These are phyloP conservation scores for Aspergillus bridgeri DNA, from an alignment of 495 filamentous ascomycete species.

Conservation along the genomic window DNA sequence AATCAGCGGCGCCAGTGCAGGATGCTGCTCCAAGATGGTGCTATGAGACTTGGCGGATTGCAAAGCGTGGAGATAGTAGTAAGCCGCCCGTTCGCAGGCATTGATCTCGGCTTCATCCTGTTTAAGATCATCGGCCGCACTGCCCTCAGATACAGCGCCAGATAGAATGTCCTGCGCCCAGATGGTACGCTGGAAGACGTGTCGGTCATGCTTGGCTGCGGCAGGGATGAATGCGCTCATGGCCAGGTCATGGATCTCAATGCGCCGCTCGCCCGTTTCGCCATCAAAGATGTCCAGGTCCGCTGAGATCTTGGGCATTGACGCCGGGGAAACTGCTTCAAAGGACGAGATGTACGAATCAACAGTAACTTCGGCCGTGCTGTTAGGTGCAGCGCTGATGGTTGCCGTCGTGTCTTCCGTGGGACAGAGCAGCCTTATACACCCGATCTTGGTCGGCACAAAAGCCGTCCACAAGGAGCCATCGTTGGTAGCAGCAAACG, in stretches of 20 bases:
- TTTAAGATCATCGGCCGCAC: background rate
- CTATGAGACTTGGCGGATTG: no score
- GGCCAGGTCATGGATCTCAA: conserved; percentile 6
- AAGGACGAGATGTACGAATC: no score
- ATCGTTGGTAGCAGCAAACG: conserved; percentile 45
- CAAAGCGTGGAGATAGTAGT: conserved; percentile 9
- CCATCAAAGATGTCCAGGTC: no score
- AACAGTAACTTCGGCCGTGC: no score
- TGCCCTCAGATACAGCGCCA: background rate
- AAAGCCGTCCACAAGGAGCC: conserved; percentile 14
- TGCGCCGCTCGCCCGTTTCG: conserved; percentile 4
- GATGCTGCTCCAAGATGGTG: no score
- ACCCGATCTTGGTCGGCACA: conserved; percentile 15
- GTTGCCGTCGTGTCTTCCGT: conserved; percentile 25
- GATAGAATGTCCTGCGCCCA: conserved; percentile 20
- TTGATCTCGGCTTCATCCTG: background rate
- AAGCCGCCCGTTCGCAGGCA: conserved; percentile 1
- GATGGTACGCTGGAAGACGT: background rate
- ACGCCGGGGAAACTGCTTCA: no score
- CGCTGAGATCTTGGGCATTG: no score
- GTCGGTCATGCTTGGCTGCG: conserved; percentile 4
- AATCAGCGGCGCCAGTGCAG: no score
- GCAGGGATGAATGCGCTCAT: conserved; percentile 7
- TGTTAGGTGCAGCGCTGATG: no score
- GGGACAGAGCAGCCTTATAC: no score